Conservation (phyloP, 768 basidiomycete species). For the Cyathus striatus region DNA sequence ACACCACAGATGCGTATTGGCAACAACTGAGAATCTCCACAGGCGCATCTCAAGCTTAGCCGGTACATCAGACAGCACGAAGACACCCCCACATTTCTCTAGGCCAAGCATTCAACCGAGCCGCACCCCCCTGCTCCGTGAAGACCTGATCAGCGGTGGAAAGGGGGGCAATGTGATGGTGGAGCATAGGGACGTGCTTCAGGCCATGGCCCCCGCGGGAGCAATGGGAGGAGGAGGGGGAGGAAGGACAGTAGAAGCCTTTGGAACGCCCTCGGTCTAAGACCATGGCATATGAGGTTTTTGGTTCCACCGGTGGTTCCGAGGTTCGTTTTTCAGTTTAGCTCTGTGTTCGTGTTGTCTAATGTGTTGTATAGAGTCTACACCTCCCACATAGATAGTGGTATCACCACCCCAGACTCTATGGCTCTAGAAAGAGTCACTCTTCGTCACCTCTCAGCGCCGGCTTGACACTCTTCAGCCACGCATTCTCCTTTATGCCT, state of each 20-base stretch:
- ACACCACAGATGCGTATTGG: conserved; percentile 46
- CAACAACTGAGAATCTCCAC: conserved; percentile 66
- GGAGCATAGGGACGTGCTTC: conserved; percentile 8
- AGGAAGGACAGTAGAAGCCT: conserved; percentile 41
- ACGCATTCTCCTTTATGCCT: conserved; percentile 62
- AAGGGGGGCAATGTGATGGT: conserved; percentile 19
- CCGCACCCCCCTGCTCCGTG: conserved; percentile 58
- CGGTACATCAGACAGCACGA: conserved; percentile 54
- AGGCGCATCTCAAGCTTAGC: conserved; percentile 45
- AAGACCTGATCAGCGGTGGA: conserved; percentile 37
- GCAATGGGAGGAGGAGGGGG: not conserved
- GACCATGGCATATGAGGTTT: conserved; percentile 59
- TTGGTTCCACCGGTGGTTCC: conserved; percentile 62
- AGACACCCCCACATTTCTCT: conserved; percentile 50
- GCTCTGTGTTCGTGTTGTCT: not conserved
- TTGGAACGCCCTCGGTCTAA: conserved; percentile 57
- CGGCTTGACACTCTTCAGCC: conserved; percentile 46
- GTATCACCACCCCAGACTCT: conserved; percentile 17
- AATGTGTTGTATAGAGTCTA: conserved; percentile 8
- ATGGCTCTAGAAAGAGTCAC: conserved; percentile 9
- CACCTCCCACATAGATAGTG: conserved; percentile 17
- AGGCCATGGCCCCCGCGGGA: conserved; percentile 2
- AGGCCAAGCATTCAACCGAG: conserved; percentile 45
- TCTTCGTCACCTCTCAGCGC: not conserved
- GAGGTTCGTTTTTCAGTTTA: conserved; percentile 44